Evolutionary conservation across 306 rosid genomes (phyloP), one percentile per base, ranked within the genome.

Genomic region (Morella rubra): DNA sequence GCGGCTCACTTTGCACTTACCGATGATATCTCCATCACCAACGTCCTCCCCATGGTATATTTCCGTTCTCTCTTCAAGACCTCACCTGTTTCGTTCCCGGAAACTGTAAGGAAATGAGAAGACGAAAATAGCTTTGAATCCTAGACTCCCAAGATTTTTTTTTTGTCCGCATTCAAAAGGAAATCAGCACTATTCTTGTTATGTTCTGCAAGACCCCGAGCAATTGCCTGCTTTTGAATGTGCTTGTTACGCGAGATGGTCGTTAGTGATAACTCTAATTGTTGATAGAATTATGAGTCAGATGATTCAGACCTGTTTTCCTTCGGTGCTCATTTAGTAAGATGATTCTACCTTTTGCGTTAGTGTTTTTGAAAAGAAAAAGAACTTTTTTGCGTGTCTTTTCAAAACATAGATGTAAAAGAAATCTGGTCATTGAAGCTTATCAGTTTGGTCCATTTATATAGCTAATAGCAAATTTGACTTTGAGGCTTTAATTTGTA

Each of bases 41-140:
- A 81, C 59, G 55, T 90, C 79, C 88, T 86, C 18, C 93, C 95
- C 50, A 77, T 89, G 95, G 93, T 90, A 86, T 71, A 15, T 59
- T 13, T 56, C 22, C 47, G 4, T 60, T 59, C 22, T 40, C 37
- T 22, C 10, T 50, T 44, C 22, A 5, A 1, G 19, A 3, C 44
- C 60, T 11, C 32, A 46, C 51, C 64, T 27, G 79, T 56, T 75
- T 77, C 69, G 27, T 78, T 81, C 22, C 71, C 40, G 12, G 61
- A 69, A 56, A 79, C 22, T 27, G 15, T 20, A 58, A 65, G 49
- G 69, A 82, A 73, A 56, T 11, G 32, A 44, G 55, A 65, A 54
- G 16, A 77, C 16, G 32, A 27, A 27, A 27, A 27, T 27, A 27
- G 2, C 32, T 27, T 27, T 1, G 2, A 27, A 1, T 1, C 1